Percentiles rank a stretch among this genome's conserved stretches.
Evolutionary conservation across 805 yeast genomes (phyloP).

Genomic region (Kodamaea hsintzibuensis): DNA sequence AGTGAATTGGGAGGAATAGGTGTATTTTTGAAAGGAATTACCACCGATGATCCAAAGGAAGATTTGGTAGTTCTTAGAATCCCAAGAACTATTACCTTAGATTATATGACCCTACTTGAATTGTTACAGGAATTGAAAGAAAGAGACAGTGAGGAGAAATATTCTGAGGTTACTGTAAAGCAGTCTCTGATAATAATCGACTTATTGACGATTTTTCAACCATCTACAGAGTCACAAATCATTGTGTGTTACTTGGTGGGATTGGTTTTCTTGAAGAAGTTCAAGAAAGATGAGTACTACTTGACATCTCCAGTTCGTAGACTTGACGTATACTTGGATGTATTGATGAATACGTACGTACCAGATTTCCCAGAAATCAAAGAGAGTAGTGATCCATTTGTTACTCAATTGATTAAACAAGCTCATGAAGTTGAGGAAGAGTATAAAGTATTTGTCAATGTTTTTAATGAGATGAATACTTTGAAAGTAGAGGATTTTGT

Average conservation of each 20-base stretch:
- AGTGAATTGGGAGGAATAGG: slow-evolving; percentile 37
- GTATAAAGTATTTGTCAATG: slow-evolving; percentile 11
- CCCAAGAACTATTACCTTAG: slow-evolving; percentile 14
- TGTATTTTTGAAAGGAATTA: slow-evolving; percentile 16
- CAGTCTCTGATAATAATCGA: slow-evolving; percentile 23
- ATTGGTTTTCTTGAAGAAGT: slow-evolving; percentile 13
- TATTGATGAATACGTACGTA: slow-evolving; percentile 31
- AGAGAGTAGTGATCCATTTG: slow-evolving; percentile 11
- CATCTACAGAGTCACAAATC: slow-evolving; percentile 30
- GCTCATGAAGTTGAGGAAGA: slow-evolving; percentile 12
- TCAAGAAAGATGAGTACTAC: slow-evolving; percentile 4
- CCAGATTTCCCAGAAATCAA: slow-evolving; percentile 16
- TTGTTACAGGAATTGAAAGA: slow-evolving; percentile 19
- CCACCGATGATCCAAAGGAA: neutral
- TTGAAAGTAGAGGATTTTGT: slow-evolving; percentile 16
- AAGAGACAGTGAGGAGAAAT: slow-evolving; percentile 11
- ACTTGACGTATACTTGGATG: slow-evolving; percentile 30
- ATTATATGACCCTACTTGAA: slow-evolving; percentile 21
- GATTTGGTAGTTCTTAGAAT: slow-evolving; percentile 14
- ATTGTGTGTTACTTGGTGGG: slow-evolving; percentile 26
- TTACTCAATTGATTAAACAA: slow-evolving; percentile 6
- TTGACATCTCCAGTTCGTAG: slow-evolving; percentile 20
- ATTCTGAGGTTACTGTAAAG: neutral
- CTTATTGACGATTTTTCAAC: slow-evolving; percentile 23
- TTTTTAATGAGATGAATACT: slow-evolving; percentile 10